Base-by-base conservation (phyloP, 176 grass and related monocot genomes). In the Tillandsia leiboldiana region DNA sequence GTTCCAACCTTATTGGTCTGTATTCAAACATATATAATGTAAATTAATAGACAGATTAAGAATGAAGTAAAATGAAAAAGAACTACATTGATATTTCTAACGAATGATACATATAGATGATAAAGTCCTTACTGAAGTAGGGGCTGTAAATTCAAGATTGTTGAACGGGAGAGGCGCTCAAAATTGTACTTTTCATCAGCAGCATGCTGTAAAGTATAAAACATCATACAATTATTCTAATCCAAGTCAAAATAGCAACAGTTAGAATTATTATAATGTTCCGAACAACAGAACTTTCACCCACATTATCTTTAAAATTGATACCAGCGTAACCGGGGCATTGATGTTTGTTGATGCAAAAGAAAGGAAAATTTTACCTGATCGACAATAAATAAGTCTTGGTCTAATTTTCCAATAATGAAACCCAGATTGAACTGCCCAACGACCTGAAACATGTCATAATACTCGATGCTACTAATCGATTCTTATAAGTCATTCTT, bases 371-470 rank as follows among this genome's bases (percentile, higher is more conserved):
- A 28, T 50, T 42, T 73, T 82, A 97, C 93, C 89, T 97, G 93
- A 85, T 97, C 93, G 65, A 97, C 74, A 75, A 97, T 92, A 87
- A 97, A 97, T 28, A 97, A 85, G 76, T 97, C 89, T 68, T 97
- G 74, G 4, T 82, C 75, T 20, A 97, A 81, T 66, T 89, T 97
- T 68, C 84, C 93, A 70, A 97, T 89, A 83, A 97, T 97, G 70
- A 97, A 97, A 75, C 93, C 93, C 77, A 97, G 93, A 90, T 97
- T 97, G 79, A 97, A 97, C 80, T 92, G 93, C 71, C 93, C 93
- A 65, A 92, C 76, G 76, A 97, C 86, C 93, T 97, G 66, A 82
- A 85, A 13, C 13, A 76, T 50, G 65, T 59, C 12, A 59, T 10
- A 59, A 66, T 29, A 66, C 26, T 17, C 1, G 4, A 14, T 66